Percentiles rank a stretch among this genome's conserved stretches.
Conservation (phyloP, 106 monocot species). For the Gastrodia elata region DNA sequence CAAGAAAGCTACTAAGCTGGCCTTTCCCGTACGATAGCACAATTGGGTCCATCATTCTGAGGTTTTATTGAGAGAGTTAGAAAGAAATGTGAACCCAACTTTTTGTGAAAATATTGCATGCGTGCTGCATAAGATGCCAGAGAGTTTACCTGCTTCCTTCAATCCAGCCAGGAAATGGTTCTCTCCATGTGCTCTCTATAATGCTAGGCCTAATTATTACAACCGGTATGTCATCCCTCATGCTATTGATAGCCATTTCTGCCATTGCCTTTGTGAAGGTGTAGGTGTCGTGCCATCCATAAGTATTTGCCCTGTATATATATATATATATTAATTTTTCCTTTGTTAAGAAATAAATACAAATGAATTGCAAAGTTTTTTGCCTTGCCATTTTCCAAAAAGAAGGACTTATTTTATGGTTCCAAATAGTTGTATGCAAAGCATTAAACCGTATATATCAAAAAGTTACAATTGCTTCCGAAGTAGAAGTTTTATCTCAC, state of each 20-base stretch:
- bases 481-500: no score
- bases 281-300: conserved; percentile 94
- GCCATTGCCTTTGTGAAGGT: conserved; percentile 94
- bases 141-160: conserved; percentile 75
- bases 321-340: no score
- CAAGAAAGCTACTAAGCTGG: conserved; percentile 67
- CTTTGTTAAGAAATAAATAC: no score
- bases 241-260: conserved; percentile 70
- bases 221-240: conserved; percentile 74
- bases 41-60: conserved; percentile 93
- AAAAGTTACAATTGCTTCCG: no score
- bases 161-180: conserved; percentile 95
- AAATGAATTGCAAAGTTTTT: no score
- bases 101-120: not conserved
- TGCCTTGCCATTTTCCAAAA: no score
- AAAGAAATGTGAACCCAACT: not conserved
- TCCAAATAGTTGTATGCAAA: no score
- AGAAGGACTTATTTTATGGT: no score
- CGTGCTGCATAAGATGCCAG: not conserved
- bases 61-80: not conserved
- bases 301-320: conserved; percentile 47
- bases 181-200: conserved; percentile 71
- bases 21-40: conserved; percentile 86
- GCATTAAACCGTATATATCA: no score
- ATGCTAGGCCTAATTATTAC: conserved; percentile 73